These are phyloP conservation scores for Phaeolepiota aurea DNA, from an alignment of 768 basidiomycete species.

Conservation along the genomic window DNA sequence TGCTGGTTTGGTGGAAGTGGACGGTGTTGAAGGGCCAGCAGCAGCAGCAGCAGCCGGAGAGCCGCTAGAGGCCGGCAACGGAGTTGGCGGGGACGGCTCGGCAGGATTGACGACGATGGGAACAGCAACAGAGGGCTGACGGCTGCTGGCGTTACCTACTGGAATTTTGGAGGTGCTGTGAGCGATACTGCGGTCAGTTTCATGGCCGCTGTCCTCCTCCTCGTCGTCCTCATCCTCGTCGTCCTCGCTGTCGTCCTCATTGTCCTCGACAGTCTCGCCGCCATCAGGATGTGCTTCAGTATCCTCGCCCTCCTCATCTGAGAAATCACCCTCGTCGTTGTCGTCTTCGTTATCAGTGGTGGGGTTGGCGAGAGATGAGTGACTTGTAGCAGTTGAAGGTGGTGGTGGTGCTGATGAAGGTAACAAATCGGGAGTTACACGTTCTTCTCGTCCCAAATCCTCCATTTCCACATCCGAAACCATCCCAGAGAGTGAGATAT, in stretches of 20 bases:
- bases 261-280: conserved; percentile 7
- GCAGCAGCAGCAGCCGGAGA: conserved; percentile 34
- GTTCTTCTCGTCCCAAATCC: conserved; percentile 2
- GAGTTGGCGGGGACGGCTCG: conserved; percentile 15
- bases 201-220: conserved; percentile 11
- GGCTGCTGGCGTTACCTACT: conserved; percentile 8
- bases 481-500: conserved; percentile 10
- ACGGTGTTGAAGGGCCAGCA: conserved; percentile 29
- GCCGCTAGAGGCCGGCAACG: conserved; percentile 28
- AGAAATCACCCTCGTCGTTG: conserved; percentile 5
- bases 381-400: background rate
- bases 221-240: conserved; percentile 9
- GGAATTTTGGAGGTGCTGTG: conserved; percentile 3
- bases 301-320: conserved; percentile 5
- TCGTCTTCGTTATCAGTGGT: conserved; percentile 8
- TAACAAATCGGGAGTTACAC: too few species aligned
- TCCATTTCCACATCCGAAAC: conserved; percentile 20
- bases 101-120: conserved; percentile 24
- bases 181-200: conserved; percentile 5
- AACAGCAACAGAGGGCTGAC: conserved; percentile 15
- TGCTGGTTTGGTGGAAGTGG: conserved; percentile 13
- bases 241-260: conserved; percentile 11
- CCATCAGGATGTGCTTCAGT: too few species aligned
- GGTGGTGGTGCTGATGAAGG: background rate
- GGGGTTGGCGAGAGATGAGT: background rate